These are phyloP conservation scores for Verticillium klebahnii DNA, from an alignment of 2,329 filamentous ascomycete genomes.

Conservation along the genomic window DNA sequence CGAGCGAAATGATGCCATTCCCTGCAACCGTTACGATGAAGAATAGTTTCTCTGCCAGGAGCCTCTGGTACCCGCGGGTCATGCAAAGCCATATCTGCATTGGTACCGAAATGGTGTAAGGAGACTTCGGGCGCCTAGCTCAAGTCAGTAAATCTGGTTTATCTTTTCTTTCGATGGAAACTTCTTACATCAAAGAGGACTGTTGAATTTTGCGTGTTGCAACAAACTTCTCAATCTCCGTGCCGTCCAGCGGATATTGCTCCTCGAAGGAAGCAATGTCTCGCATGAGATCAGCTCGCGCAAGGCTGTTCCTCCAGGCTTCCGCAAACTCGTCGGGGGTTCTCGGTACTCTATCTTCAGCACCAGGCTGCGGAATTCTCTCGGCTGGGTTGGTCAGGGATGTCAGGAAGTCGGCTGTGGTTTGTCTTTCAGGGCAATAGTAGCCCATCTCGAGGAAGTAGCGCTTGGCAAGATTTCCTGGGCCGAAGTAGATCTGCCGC, in stretches of 20 bases:
- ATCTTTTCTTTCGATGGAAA: conserved; percentile 22
- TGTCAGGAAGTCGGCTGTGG: conserved; percentile 68
- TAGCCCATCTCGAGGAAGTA: conserved; percentile 61
- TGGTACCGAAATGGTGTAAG: conserved; percentile 59
- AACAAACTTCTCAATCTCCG: conserved; percentile 1
- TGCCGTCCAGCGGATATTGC: conserved; percentile 6
- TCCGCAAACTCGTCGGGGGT: conserved; percentile 49
- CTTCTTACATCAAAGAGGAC: conserved; percentile 53
- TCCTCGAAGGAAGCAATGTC: conserved; percentile 5
- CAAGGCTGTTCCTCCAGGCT: conserved; percentile 5
- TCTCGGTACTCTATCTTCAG: conserved; percentile 48
- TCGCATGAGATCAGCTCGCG: conserved; percentile 2
- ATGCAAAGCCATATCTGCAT: conserved; percentile 55
- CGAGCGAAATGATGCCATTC: conserved; percentile 31
- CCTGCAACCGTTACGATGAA: conserved; percentile 54
- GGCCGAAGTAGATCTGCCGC: conserved; percentile 62
- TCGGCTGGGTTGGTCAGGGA: conserved; percentile 62
- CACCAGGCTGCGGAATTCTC: conserved; percentile 50
- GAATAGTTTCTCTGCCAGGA: conserved; percentile 60
- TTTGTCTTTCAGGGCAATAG: conserved; percentile 36
- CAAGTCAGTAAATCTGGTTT: background rate
- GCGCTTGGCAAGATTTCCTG: conserved; percentile 46
- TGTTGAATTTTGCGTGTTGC: conserved; percentile 4
- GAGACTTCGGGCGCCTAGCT: conserved; percentile 20
- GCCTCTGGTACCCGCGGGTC: conserved; percentile 46